Evolutionary conservation across 2,329 filamentous ascomycete genomes (phyloP).

Genomic region (Trichophyton simii): DNA sequence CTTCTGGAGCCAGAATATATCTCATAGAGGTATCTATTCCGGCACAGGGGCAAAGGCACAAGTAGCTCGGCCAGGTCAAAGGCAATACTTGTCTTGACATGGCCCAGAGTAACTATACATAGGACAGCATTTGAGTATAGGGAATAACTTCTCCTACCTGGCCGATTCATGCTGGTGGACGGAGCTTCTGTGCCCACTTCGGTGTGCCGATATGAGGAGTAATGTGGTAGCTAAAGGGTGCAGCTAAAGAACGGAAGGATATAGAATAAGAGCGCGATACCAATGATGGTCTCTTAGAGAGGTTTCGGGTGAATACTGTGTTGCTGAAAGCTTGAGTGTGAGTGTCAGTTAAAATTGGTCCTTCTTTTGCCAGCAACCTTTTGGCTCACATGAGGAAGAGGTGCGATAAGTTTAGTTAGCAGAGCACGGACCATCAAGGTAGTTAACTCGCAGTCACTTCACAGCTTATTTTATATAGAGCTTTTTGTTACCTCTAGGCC

Average conservation of each 20-base stretch:
- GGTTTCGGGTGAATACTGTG: not conserved
- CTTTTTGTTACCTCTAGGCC: too few relatives aligned
- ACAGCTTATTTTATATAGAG: too few relatives aligned
- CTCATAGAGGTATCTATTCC: not conserved
- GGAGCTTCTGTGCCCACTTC: not conserved
- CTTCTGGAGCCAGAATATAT: not conserved
- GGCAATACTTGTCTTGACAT: not conserved
- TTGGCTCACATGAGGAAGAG: not conserved
- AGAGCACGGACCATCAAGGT: not conserved
- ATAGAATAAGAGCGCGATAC: not conserved
- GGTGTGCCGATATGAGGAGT: not conserved
- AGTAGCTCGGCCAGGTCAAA: not conserved
- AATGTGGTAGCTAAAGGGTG: not conserved
- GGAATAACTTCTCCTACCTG: slow-evolving; percentile 33
- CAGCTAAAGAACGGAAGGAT: not conserved
- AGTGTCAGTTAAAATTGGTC: not conserved
- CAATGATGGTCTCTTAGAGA: not conserved
- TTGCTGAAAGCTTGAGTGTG: not conserved
- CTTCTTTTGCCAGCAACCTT: not conserved
- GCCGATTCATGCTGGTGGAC: slow-evolving; percentile 34
- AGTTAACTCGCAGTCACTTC: too few relatives aligned
- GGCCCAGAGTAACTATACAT: not conserved
- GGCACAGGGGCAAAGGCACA: not conserved
- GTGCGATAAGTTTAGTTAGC: not conserved
- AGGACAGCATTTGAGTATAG: not conserved